Conservation (phyloP, 176 grass and related monocot species). For the Rhynchospora breviuscula region DNA sequence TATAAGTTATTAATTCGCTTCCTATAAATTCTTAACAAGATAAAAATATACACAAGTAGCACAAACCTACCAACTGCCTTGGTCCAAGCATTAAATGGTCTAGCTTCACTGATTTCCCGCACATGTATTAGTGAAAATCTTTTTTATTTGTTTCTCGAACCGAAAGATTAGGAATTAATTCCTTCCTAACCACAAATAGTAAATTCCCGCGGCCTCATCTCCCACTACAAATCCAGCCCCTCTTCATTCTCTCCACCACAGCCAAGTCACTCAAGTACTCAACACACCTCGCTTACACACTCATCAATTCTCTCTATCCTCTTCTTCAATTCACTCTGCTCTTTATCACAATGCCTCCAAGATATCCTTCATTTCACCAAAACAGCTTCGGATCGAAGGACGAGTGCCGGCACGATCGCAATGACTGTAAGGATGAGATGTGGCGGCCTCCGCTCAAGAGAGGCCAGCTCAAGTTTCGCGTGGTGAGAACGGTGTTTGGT, state of each 20-base stretch:
- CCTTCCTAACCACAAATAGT: neutral
- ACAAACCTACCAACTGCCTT: neutral
- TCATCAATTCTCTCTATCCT: neutral
- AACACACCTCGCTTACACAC: neutral
- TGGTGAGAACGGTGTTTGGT: neutral
- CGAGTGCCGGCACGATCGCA: neutral
- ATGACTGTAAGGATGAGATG: conserved; percentile 13
- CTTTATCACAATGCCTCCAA: neutral
- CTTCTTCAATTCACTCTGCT: neutral
- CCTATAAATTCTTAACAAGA: neutral
- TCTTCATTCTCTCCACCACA: neutral
- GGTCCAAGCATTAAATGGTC: neutral
- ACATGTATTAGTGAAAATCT: neutral
- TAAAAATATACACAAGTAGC: neutral
- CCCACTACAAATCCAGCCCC: neutral
- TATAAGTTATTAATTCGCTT: neutral
- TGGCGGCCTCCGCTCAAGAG: neutral
- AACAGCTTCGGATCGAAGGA: conserved; percentile 8
- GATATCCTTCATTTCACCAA: neutral
- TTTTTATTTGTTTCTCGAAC: neutral
- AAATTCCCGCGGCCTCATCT: neutral
- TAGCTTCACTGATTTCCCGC: neutral
- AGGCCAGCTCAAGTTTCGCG: conserved; percentile 1
- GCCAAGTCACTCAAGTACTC: no score
- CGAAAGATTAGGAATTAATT: neutral